Conservation (phyloP, 257 asterid genomes). For the Gentiana dahurica region DNA sequence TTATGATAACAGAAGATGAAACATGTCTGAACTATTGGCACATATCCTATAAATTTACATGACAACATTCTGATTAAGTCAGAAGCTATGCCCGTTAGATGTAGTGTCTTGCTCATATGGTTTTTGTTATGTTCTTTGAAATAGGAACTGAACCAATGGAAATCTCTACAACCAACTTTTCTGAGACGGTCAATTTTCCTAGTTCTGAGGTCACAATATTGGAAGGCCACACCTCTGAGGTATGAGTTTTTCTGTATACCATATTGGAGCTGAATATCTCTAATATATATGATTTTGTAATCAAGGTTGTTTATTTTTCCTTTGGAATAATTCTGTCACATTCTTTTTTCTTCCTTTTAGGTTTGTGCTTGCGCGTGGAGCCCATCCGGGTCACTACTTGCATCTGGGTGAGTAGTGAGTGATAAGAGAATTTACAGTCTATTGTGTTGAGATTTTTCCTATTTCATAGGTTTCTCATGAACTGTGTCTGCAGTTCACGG, state of each 20-base stretch:
- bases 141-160: constrained; percentile 17
- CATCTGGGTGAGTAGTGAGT: constrained; percentile 22
- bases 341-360: constrained; percentile 9
- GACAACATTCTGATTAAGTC: neutral
- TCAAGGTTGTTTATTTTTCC: too few relatives aligned
- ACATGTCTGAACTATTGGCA: neutral
- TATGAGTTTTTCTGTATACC: constrained; percentile 4
- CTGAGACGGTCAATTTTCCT: constrained; percentile 10
- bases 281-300: neutral
- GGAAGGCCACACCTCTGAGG: constrained; percentile 26
- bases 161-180: constrained; percentile 9
- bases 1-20: neutral
- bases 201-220: constrained; percentile 18
- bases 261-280: neutral
- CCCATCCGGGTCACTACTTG: constrained; percentile 26
- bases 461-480: neutral
- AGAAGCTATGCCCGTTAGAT: neutral
- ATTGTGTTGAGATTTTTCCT: neutral
- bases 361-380: constrained; percentile 34
- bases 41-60: neutral
- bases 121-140: neutral
- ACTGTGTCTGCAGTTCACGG: neutral
- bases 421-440: too few relatives aligned
- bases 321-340: neutral
- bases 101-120: too few relatives aligned